Conservation (phyloP, 2,329 filamentous ascomycete species). For the Huntiella bhutanensis region DNA sequence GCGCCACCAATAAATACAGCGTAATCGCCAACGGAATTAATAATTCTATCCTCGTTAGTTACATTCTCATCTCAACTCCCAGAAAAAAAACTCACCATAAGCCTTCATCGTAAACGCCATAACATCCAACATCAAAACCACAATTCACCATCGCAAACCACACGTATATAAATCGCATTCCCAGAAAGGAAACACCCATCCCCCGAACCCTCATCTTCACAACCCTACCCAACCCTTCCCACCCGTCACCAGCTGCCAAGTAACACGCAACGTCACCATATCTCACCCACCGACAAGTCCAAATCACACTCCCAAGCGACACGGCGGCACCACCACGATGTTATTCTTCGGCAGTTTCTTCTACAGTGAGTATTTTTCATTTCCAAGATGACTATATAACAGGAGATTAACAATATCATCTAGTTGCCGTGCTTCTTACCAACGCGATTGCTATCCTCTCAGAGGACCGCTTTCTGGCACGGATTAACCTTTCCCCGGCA, state of each 20-base stretch:
- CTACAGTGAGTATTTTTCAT: constrained; percentile 27
- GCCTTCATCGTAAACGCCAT: neutral
- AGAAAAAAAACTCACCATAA: neutral
- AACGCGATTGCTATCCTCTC: constrained; percentile 89
- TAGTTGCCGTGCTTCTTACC: constrained; percentile 64
- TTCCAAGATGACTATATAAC: neutral
- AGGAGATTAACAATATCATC: neutral
- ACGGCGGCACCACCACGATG: constrained; percentile 25
- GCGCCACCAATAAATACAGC: constrained; percentile 53
- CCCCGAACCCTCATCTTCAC: too few relatives aligned
- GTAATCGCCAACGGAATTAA: constrained; percentile 44
- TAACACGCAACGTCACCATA: neutral
- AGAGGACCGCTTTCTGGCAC: constrained; percentile 79
- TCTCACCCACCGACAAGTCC: neutral
- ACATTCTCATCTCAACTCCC: neutral
- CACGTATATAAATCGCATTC: too few relatives aligned
- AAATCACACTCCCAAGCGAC: neutral
- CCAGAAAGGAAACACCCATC: too few relatives aligned
- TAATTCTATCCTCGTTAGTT: constrained; percentile 16
- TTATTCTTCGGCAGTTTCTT: constrained; percentile 53
- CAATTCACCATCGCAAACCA: neutral
- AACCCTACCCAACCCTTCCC: too few relatives aligned
- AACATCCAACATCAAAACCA: neutral
- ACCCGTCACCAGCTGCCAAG: too few relatives aligned
- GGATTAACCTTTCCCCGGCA: constrained; percentile 55